Conservation (phyloP, 2,329 filamentous ascomycete species). For the Arthrocladium fulminans region DNA sequence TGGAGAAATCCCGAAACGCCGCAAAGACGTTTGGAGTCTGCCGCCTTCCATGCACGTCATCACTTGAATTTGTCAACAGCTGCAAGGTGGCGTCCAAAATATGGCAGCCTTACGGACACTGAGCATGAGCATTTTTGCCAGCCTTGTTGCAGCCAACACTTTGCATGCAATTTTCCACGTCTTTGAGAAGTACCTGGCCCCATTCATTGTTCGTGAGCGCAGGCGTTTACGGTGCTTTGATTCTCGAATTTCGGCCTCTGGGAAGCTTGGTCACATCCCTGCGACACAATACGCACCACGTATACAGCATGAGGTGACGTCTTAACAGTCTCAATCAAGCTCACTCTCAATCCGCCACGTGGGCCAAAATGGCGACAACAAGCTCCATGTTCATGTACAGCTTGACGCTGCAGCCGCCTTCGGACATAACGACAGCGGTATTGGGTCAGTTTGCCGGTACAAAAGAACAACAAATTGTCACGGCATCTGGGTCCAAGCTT, state of each 20-base stretch:
- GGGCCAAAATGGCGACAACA: slow-evolving; percentile 75
- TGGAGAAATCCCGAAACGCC: neutral
- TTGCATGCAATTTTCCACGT: neutral
- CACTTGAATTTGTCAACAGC: neutral
- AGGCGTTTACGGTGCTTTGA: slow-evolving; percentile 1
- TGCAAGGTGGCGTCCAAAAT: neutral
- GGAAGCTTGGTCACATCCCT: neutral
- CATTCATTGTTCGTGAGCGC: neutral
- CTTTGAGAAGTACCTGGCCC: neutral
- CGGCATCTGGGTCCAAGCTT: slow-evolving; percentile 81
- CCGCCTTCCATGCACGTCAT: neutral
- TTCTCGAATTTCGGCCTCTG: neutral
- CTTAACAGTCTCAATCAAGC: neutral
- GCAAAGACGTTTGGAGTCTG: neutral
- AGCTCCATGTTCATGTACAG: slow-evolving; percentile 99
- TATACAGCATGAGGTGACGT: neutral
- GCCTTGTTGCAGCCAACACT: neutral
- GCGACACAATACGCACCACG: too few relatives aligned
- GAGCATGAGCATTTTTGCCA: neutral
- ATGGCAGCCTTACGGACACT: neutral
- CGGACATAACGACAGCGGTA: slow-evolving; percentile 80
- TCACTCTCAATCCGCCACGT: neutral
- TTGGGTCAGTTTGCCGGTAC: slow-evolving; percentile 92
- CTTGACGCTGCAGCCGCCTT: slow-evolving; percentile 86
- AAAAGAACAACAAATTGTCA: slow-evolving; percentile 95